Percentiles rank a stretch among this genome's conserved stretches.
Conservation (phyloP, 2,329 filamentous ascomycete species). For the Juglanconis oblonga region DNA sequence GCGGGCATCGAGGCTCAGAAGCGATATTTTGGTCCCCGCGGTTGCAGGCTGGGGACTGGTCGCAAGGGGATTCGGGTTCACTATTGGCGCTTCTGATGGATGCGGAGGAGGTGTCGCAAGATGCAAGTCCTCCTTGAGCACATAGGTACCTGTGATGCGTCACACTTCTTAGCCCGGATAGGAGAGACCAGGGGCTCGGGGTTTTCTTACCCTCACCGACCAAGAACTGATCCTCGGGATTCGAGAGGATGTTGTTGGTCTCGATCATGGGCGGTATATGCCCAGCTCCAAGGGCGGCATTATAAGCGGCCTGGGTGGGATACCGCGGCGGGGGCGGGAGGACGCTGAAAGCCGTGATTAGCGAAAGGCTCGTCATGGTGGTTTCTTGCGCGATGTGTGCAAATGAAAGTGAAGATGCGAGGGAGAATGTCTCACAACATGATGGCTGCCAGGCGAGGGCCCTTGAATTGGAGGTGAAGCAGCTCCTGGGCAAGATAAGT, state of each 20-base stretch:
- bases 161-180: constrained; percentile 1
- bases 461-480: not conserved
- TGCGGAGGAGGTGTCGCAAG: constrained; percentile 93
- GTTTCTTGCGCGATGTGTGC: not conserved
- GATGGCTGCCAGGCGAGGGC: not conserved
- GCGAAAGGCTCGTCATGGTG: constrained; percentile 18
- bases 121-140: constrained; percentile 84
- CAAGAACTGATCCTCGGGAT: constrained; percentile 85
- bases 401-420: not conserved
- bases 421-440: constrained; percentile 17
- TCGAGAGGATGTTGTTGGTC: constrained; percentile 85
- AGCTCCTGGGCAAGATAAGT: constrained; percentile 2
- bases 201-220: constrained; percentile 76
- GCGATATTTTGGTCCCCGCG: constrained; percentile 77
- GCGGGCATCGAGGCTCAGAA: constrained; percentile 68
- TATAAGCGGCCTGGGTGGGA: constrained; percentile 69
- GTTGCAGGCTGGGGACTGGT: constrained; percentile 83
- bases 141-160: constrained; percentile 68
- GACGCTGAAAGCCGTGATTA: constrained; percentile 52
- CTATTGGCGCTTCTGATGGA: constrained; percentile 83
- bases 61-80: constrained; percentile 87
- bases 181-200: not conserved
- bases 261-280: constrained; percentile 76
- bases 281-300: constrained; percentile 67
- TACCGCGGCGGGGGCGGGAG: constrained; percentile 85